Conservation (phyloP, 192 early-diverging fungal genomes). For the Piromyces sp. region DNA sequence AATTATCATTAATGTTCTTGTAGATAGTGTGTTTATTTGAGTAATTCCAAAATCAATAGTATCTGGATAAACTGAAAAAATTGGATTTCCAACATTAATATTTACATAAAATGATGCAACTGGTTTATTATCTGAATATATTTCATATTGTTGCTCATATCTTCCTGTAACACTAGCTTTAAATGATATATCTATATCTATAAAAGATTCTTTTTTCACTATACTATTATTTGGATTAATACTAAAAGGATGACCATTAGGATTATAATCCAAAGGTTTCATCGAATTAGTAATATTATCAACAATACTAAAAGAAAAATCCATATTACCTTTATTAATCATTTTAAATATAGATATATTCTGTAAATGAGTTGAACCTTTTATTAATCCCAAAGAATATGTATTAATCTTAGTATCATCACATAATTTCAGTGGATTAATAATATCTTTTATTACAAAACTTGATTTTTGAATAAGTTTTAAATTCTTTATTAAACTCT, state of each 20-base stretch:
- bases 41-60: constrained; percentile 36
- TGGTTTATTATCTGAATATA: not conserved
- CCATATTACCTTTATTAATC: constrained; percentile 3
- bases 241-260: not conserved
- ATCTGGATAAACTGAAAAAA: constrained; percentile 12
- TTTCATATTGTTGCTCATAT: not conserved
- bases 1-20: constrained; percentile 15
- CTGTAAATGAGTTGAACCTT: not conserved
- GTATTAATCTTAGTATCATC: not conserved
- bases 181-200: constrained; percentile 1
- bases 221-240: not conserved
- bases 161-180: not conserved
- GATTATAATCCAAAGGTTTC: not conserved
- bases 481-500: not conserved
- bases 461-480: not conserved
- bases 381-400: not conserved
- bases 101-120: constrained; percentile 17
- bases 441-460: not conserved
- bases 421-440: not conserved
- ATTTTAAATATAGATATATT: constrained; percentile 1
- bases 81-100: constrained; percentile 28
- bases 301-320: constrained; percentile 1
- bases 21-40: constrained; percentile 10
- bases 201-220: not conserved
- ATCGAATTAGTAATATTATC: not conserved